These are phyloP conservation scores for Moricandia moricandioides DNA, from an alignment of 345 rosid species.

Conservation along the genomic window DNA sequence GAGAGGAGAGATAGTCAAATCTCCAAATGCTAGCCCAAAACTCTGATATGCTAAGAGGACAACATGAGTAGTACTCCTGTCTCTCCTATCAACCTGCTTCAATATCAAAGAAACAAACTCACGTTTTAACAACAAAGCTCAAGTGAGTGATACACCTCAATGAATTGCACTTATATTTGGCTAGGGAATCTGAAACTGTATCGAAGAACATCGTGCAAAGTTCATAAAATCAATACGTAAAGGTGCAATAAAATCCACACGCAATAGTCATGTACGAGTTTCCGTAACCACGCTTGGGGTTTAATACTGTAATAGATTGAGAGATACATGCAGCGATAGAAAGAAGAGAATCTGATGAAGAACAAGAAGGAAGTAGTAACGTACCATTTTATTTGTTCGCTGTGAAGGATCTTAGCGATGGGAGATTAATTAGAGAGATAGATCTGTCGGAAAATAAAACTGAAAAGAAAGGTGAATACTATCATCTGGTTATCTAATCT, in stretches of 20 bases:
- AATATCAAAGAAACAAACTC: neutral
- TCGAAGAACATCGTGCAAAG: neutral
- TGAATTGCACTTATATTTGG: neutral
- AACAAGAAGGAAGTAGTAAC: neutral
- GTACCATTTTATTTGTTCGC: neutral
- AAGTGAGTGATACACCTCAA: neutral
- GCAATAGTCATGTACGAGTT: neutral
- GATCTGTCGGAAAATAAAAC: neutral
- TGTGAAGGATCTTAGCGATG: neutral
- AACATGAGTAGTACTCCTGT: conserved; percentile 45
- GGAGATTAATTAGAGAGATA: neutral
- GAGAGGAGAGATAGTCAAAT: conserved; percentile 78
- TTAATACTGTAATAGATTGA: neutral
- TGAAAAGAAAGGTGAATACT: neutral
- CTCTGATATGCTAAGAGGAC: conserved; percentile 80
- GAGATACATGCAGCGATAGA: neutral
- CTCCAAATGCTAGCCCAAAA: conserved; percentile 76
- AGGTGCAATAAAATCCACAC: neutral
- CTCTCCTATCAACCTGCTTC: conserved; percentile 59
- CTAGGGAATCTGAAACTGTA: neutral
- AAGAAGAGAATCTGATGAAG: neutral
- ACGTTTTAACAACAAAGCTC: neutral
- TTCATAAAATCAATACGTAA: neutral
- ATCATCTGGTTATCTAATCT: neutral
- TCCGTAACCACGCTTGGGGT: neutral